phyloP scores from a whole-genome alignment of 2,329 filamentous ascomycete species.

The Claviceps fusiformis region DNA sequence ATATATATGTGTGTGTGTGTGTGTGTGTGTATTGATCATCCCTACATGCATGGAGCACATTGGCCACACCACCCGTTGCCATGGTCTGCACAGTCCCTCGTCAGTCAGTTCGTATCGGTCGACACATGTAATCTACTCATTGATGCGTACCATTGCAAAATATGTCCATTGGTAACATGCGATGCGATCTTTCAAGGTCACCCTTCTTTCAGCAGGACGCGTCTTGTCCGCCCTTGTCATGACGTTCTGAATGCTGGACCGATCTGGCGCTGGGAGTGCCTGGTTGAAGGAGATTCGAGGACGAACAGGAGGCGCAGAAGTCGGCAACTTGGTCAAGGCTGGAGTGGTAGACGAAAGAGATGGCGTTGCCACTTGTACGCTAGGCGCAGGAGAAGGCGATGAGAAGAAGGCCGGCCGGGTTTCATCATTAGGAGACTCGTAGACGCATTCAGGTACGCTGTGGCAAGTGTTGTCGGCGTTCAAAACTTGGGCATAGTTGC shows the following conservation, averaged over 20 bases:
- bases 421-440: constrained; percentile 26
- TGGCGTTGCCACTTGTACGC: neutral
- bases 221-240: constrained; percentile 18
- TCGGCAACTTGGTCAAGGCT: neutral
- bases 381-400: constrained; percentile 6
- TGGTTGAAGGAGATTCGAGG: constrained; percentile 1
- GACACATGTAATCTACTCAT: neutral
- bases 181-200: constrained; percentile 36
- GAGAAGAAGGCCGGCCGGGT: constrained; percentile 17
- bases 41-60: constrained; percentile 30
- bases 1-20: too few relatives aligned
- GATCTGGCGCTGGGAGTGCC: neutral
- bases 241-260: constrained; percentile 19
- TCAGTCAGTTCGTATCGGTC: neutral
- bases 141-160: constrained; percentile 42
- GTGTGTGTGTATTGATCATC: neutral
- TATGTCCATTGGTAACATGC: constrained; percentile 56
- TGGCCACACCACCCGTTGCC: constrained; percentile 44
- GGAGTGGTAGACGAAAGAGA: neutral
- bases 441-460: constrained; percentile 12
- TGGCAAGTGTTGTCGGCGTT: constrained; percentile 5
- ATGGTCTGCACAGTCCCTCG: constrained; percentile 15
- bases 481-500: constrained; percentile 16
- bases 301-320: neutral
- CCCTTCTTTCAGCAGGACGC: constrained; percentile 12